Percentiles rank a stretch among this genome's conserved stretches.
phyloP scores from a whole-genome alignment of 2,329 filamentous ascomycete species.

The Colletotrichum kahawae region DNA sequence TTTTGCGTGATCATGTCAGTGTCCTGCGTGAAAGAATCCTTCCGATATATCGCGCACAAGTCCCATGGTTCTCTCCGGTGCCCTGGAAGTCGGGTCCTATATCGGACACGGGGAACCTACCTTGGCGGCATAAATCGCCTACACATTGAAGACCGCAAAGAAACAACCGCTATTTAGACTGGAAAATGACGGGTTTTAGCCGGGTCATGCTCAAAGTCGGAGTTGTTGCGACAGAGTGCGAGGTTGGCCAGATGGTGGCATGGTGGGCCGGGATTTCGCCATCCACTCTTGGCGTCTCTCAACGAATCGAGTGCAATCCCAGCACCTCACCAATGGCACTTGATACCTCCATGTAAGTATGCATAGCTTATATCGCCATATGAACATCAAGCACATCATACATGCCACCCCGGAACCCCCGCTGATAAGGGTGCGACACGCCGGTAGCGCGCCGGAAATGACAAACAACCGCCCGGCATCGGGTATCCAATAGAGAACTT shows the following conservation, averaged over 20 bases:
- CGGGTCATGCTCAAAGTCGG: not conserved
- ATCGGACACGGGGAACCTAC: not conserved
- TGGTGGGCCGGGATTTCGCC: constrained; percentile 12
- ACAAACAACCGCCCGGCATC: not conserved
- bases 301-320: not conserved
- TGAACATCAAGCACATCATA: not conserved
- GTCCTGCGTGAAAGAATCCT: not conserved
- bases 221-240: not conserved
- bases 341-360: not conserved
- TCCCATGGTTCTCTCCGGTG: not conserved
- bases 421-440: not conserved
- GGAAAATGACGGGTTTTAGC: not conserved
- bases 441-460: not conserved
- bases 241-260: not conserved
- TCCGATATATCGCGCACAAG: not conserved
- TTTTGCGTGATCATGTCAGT: not conserved
- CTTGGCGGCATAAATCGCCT: not conserved
- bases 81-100: not conserved
- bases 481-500: not conserved
- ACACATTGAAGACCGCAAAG: not conserved
- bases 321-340: not conserved
- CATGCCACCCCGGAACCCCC: not conserved
- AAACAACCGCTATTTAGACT: not conserved
- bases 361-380: not conserved
- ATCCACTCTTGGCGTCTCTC: not conserved